These are phyloP conservation scores for Lentinula raphanica DNA, from an alignment of 768 basidiomycete species.

Conservation along the genomic window DNA sequence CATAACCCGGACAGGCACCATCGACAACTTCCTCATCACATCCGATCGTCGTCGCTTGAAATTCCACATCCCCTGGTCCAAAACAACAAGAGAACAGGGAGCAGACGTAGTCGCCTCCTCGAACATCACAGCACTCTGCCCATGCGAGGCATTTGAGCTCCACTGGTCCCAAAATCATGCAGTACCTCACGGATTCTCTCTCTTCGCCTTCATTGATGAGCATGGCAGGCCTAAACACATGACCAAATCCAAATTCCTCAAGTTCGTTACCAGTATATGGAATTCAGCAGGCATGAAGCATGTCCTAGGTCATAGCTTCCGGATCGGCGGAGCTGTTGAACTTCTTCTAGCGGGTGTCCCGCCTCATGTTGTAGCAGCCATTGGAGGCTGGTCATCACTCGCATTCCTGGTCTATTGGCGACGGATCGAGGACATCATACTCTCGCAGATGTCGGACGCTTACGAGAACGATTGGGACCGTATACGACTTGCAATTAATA, in stretches of 20 bases:
- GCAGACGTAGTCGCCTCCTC: constrained; percentile 23
- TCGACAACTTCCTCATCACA: background rate
- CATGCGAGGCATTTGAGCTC: constrained; percentile 16
- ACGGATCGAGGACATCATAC: constrained; percentile 17
- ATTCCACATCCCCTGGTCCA: constrained; percentile 31
- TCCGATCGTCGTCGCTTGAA: background rate
- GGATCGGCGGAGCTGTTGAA: constrained; percentile 23
- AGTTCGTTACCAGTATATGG: constrained; percentile 14
- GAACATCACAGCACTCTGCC: constrained; percentile 7
- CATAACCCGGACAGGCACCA: constrained; percentile 4
- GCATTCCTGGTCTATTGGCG: constrained; percentile 27
- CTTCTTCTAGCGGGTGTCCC: constrained; percentile 21
- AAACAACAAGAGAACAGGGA: constrained; percentile 22
- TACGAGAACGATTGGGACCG: too few relatives aligned
- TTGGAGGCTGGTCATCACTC: constrained; percentile 28
- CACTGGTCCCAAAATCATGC: constrained; percentile 16
- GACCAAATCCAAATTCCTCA: constrained; percentile 10
- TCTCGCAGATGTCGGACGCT: background rate
- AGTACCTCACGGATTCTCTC: constrained; percentile 19
- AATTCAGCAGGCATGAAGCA: background rate
- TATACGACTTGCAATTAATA: too few relatives aligned
- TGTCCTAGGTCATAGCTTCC: constrained; percentile 20
- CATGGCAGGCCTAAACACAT: constrained; percentile 6
- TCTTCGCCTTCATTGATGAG: background rate
- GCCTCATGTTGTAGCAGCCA: constrained; percentile 26